These are phyloP conservation scores for Populus simonii DNA, from an alignment of 345 rosid species.

Conservation along the genomic window DNA sequence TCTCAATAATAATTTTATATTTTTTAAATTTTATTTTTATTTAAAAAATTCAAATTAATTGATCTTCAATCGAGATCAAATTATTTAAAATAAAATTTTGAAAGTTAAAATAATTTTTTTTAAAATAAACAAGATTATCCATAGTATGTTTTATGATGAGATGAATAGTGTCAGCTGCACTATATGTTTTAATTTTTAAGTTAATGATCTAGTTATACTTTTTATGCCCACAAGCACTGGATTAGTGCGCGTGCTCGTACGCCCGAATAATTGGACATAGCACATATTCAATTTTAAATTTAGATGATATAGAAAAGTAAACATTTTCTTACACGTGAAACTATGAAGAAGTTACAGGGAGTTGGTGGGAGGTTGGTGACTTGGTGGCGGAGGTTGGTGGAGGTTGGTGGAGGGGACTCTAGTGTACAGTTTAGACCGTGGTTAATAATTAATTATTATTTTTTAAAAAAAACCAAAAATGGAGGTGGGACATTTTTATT, in stretches of 20 bases:
- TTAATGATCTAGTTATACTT: too few relatives aligned
- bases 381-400: neutral
- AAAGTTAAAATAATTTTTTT: too few relatives aligned
- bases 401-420: neutral
- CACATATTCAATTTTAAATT: too few relatives aligned
- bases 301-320: neutral
- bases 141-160: fast-evolving
- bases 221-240: neutral
- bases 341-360: neutral
- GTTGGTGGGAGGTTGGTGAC: neutral
- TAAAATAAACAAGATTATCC: too few relatives aligned
- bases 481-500: neutral
- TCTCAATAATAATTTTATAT: too few relatives aligned
- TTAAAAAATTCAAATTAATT: too few relatives aligned
- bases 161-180: too few relatives aligned
- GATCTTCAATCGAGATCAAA: fast-evolving
- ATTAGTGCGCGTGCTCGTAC: neutral
- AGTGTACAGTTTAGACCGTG: too few relatives aligned
- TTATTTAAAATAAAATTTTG: too few relatives aligned
- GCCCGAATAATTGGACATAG: neutral
- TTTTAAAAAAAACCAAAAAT: too few relatives aligned
- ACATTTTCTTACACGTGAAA: too few relatives aligned
- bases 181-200: too few relatives aligned
- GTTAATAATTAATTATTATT: neutral
- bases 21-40: fast-evolving